phyloP scores from a whole-genome alignment of 345 rosid species.

The Alliaria petiolata region DNA sequence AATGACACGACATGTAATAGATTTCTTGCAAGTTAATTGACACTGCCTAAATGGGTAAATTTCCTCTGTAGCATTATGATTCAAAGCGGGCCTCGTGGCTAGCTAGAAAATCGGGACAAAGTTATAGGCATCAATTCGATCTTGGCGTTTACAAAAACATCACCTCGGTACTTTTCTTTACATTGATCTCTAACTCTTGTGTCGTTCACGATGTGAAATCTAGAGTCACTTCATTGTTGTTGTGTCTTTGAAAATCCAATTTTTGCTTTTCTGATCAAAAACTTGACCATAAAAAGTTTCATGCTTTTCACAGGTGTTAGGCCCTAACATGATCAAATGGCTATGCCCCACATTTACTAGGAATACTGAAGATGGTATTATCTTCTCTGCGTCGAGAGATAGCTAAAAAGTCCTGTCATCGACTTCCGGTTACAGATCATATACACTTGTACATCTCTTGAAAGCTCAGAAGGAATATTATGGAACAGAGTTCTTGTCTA shows the following conservation, averaged over 20 bases:
- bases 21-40: constrained; percentile 10
- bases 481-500: not conserved
- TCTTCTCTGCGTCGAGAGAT: constrained; percentile 49
- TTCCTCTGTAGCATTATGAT: constrained; percentile 55
- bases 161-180: constrained; percentile 43
- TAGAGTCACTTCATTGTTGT: not conserved
- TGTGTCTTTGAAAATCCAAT: not conserved
- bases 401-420: constrained; percentile 17
- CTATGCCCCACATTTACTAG: constrained; percentile 56
- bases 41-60: not conserved
- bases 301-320: constrained; percentile 58
- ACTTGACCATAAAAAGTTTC: not conserved
- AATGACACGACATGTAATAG: not conserved
- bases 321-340: constrained; percentile 75
- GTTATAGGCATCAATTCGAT: constrained; percentile 63
- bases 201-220: not conserved
- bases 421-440: not conserved
- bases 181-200: not conserved
- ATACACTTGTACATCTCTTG: constrained; percentile 26
- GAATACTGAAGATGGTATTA: constrained; percentile 65
- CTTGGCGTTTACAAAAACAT: constrained; percentile 55
- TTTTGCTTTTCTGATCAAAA: not conserved
- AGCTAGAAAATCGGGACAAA: constrained; percentile 85
- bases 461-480: not conserved
- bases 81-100: constrained; percentile 67